phyloP scores from a whole-genome alignment of 306 rosid species.

The Morella rubra region DNA sequence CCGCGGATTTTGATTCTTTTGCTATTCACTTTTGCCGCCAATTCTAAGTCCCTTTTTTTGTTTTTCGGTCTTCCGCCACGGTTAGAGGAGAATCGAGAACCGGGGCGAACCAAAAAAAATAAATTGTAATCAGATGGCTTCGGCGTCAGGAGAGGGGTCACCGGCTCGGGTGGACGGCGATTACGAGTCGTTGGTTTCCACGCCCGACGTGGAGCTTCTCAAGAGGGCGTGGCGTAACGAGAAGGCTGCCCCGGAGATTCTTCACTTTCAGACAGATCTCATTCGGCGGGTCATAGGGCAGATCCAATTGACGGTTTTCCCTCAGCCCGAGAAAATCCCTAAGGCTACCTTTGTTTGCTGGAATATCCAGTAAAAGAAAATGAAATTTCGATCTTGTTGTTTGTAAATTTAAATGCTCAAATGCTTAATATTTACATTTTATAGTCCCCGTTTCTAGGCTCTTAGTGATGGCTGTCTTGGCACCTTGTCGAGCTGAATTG shows the following conservation, averaged over 20 bases:
- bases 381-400: not conserved
- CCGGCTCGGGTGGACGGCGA: slow-evolving; percentile 37
- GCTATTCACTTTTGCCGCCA: slow-evolving; percentile 26
- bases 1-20: not conserved
- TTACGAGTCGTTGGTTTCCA: slow-evolving; percentile 39
- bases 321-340: slow-evolving; percentile 23
- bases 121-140: slow-evolving; percentile 22
- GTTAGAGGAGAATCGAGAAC: not conserved
- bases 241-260: slow-evolving; percentile 66
- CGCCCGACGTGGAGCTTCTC: slow-evolving; percentile 48
- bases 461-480: too few relatives aligned
- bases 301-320: slow-evolving; percentile 63
- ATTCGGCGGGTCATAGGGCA: slow-evolving; percentile 57
- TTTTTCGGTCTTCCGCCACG: too few relatives aligned
- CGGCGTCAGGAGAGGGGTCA: slow-evolving; percentile 34
- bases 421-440: not conserved
- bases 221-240: slow-evolving; percentile 61
- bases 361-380: slow-evolving; percentile 3
- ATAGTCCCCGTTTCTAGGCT: too few relatives aligned
- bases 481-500: too few relatives aligned
- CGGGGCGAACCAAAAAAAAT: not conserved
- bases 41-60: not conserved
- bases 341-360: not conserved
- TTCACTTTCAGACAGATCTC: slow-evolving; percentile 58
- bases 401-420: not conserved